A percentile compares a stretch with the other conserved stretches of the same genome.
These are phyloP conservation scores for Silene noctiflora DNA, from an alignment of 179 eudicot genomes.

Conservation along the genomic window DNA sequence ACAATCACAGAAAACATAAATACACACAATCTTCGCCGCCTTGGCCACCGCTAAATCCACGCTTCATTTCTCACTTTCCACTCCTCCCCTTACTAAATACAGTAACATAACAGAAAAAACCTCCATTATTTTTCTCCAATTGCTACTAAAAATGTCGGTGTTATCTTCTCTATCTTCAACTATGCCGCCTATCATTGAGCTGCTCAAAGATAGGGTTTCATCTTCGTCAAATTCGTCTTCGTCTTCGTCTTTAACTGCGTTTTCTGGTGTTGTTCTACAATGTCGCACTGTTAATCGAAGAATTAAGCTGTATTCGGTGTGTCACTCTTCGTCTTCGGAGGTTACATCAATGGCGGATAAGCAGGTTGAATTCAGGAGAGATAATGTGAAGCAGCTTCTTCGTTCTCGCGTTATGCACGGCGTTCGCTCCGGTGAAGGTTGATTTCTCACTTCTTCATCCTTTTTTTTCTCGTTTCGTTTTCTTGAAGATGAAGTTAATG, in stretches of 20 bases:
- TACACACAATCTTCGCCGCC: not conserved
- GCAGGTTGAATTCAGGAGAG: constrained; percentile 9
- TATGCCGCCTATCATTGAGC: constrained; percentile 26
- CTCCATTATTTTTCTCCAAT: not conserved
- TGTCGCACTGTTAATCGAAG: constrained; percentile 15
- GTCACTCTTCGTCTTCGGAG: constrained; percentile 25
- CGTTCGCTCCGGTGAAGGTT: constrained; percentile 42
- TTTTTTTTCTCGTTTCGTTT: no score
- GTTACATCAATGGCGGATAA: constrained; percentile 35
- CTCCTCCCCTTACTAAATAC: not conserved
- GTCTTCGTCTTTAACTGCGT: constrained; percentile 12
- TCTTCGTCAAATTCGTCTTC: constrained; percentile 14
- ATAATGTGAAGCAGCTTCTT: constrained; percentile 3
- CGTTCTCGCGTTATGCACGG: constrained; percentile 34
- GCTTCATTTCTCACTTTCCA: not conserved
- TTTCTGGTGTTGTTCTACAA: constrained; percentile 10
- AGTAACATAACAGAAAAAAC: not conserved
- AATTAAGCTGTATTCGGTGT: constrained; percentile 13
- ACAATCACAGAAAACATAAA: not conserved
- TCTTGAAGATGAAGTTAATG: not conserved
- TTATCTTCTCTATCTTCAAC: constrained; percentile 26
- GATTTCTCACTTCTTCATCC: not conserved
- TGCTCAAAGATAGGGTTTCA: constrained; percentile 27
- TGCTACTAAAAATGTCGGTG: constrained; percentile 27
- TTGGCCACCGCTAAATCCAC: constrained; percentile 1